phyloP scores from a whole-genome alignment of 23 red algal genomes.

The Pyropia haitanensis region DNA sequence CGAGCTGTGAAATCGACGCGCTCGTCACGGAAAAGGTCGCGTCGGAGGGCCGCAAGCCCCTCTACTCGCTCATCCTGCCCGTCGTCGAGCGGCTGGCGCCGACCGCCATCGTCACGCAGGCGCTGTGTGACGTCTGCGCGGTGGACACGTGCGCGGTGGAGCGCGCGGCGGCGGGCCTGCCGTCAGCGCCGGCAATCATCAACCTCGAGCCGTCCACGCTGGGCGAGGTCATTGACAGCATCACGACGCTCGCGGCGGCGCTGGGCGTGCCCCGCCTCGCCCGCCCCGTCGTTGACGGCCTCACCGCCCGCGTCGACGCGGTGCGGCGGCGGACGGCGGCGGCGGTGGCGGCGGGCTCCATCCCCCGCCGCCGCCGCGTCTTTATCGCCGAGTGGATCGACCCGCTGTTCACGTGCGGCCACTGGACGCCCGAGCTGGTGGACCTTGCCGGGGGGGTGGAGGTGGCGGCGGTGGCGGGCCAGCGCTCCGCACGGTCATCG shows the following conservation, averaged over 20 bases:
- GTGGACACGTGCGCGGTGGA: conserved; percentile 24
- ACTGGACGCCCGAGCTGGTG: conserved; percentile 53
- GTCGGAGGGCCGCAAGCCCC: conserved; percentile 25
- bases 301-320: conserved; percentile 5
- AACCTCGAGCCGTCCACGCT: conserved; percentile 26
- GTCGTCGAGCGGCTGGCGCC: conserved; percentile 22
- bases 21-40: conserved; percentile 13
- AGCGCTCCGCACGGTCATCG: conserved; percentile 18
- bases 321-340: conserved; percentile 1
- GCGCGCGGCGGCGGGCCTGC: conserved; percentile 9
- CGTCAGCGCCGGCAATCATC: conserved; percentile 14
- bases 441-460: conserved; percentile 26
- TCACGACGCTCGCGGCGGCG: conserved; percentile 18
- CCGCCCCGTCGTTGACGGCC: conserved; percentile 5
- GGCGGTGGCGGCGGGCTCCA: background rate
- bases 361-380: conserved; percentile 8
- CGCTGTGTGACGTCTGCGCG: conserved; percentile 42
- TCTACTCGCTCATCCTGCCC: conserved; percentile 17
- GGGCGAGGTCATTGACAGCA: conserved; percentile 20
- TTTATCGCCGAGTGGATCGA: conserved; percentile 41
- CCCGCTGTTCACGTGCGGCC: conserved; percentile 31
- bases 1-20: conserved; percentile 34
- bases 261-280: conserved; percentile 1
- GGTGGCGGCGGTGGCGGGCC: conserved; percentile 13
- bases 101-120: conserved; percentile 40